Percentiles rank a stretch among this genome's conserved stretches.
phyloP scores from a whole-genome alignment of 1,284 basidiomycete genomes.

The Malassezia slooffiae region DNA sequence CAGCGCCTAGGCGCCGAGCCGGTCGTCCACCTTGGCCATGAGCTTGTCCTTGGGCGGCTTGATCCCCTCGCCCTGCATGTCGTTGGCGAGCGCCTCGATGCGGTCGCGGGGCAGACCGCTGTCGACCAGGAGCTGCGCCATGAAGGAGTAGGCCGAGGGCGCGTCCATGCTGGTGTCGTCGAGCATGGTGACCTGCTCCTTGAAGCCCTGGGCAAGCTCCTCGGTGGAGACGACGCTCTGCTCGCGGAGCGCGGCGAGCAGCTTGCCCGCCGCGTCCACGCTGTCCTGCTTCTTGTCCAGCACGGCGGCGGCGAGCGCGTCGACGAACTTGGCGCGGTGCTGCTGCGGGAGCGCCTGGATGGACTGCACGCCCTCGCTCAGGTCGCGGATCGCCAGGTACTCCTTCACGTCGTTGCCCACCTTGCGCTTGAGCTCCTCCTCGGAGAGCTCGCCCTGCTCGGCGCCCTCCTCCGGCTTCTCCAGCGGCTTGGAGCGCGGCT shows the following conservation, averaged over 20 bases:
- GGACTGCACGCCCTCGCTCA: slow-evolving; percentile 71
- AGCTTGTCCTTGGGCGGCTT: slow-evolving; percentile 42
- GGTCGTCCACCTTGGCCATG: slow-evolving; percentile 37
- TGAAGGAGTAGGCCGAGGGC: slow-evolving; percentile 67
- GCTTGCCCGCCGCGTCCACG: slow-evolving; percentile 52
- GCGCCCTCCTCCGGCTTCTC: slow-evolving; percentile 40
- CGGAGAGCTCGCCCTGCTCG: slow-evolving; percentile 54
- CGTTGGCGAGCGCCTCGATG: slow-evolving; percentile 37
- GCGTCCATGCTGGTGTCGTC: slow-evolving; percentile 81
- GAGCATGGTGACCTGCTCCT: slow-evolving; percentile 59
- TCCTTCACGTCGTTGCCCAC: slow-evolving; percentile 55
- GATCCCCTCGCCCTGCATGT: slow-evolving; percentile 41
- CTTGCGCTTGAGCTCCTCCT: slow-evolving; percentile 63
- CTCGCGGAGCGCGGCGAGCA: slow-evolving; percentile 34
- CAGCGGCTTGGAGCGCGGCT: slow-evolving; percentile 55
- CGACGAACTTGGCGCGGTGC: slow-evolving; percentile 59
- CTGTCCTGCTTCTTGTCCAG: slow-evolving; percentile 75
- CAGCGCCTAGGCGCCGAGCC: background rate
- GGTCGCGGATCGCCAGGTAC: slow-evolving; percentile 53
- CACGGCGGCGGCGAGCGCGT: slow-evolving; percentile 60
- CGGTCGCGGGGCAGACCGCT: slow-evolving; percentile 27
- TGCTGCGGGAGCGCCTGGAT: slow-evolving; percentile 60
- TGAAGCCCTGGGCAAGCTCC: slow-evolving; percentile 61
- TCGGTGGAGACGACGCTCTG: slow-evolving; percentile 29
- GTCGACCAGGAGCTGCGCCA: slow-evolving; percentile 51